phyloP scores from a whole-genome alignment of 352 stramenopile species.

The Phytophthora litchii region DNA sequence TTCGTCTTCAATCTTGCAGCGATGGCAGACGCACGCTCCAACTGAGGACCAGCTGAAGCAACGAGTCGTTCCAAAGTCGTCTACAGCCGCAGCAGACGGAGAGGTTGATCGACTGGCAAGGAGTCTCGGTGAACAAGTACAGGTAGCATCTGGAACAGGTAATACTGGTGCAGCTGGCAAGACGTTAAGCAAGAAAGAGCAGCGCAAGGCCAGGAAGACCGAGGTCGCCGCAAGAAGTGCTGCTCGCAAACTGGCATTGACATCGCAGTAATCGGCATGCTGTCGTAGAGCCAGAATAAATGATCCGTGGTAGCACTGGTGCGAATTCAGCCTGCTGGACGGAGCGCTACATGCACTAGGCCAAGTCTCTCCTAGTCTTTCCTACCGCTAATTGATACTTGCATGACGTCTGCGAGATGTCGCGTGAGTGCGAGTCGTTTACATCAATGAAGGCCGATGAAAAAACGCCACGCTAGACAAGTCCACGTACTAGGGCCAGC shows the following conservation, averaged over 20 bases:
- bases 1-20: conserved; percentile 17
- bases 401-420: conserved; percentile 6
- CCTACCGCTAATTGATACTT: background rate
- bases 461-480: conserved; percentile 11
- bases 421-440: background rate
- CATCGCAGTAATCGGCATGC: conserved; percentile 24
- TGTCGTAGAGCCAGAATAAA: conserved; percentile 18
- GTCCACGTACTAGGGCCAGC: conserved; percentile 5
- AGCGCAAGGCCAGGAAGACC: conserved; percentile 39
- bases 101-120: conserved; percentile 20
- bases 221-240: conserved; percentile 10
- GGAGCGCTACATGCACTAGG: conserved; percentile 2
- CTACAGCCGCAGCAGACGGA: conserved; percentile 13
- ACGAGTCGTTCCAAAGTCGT: conserved; percentile 13
- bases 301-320: conserved; percentile 13
- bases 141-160: conserved; percentile 21
- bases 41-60: conserved; percentile 6
- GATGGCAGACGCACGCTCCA: conserved; percentile 37
- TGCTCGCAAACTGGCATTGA: conserved; percentile 8
- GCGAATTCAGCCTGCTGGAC: conserved; percentile 5
- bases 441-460: background rate
- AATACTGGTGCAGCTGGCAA: conserved; percentile 8
- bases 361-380: conserved; percentile 12
- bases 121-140: conserved; percentile 27
- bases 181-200: conserved; percentile 54